These are phyloP conservation scores for Penicillium sp. DNA, from an alignment of 2,329 filamentous ascomycete species.

Conservation along the genomic window DNA sequence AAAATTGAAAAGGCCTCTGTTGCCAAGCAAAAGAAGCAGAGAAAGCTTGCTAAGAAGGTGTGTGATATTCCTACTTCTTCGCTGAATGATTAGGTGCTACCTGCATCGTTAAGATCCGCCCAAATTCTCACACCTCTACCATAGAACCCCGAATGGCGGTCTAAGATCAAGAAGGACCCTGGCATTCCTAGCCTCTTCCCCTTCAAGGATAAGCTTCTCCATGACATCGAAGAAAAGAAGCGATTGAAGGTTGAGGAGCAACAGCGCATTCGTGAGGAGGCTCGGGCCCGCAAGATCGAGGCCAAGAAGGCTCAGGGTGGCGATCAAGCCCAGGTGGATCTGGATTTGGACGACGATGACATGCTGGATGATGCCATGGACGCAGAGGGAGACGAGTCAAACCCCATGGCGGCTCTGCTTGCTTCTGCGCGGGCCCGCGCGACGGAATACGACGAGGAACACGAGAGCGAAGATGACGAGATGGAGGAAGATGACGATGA, in stretches of 20 bases:
- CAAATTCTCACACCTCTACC: constrained; percentile 16
- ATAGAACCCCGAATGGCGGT: constrained; percentile 91
- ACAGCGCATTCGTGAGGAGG: constrained; percentile 70
- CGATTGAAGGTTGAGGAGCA: constrained; percentile 80
- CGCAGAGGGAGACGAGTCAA: constrained; percentile 60
- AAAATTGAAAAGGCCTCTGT: constrained; percentile 93
- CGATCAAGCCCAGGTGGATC: constrained; percentile 27
- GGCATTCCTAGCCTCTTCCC: constrained; percentile 97
- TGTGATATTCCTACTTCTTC: too few species aligned
- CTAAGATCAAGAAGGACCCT: constrained; percentile 94
- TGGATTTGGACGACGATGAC: constrained; percentile 51
- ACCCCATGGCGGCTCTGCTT: constrained; percentile 55
- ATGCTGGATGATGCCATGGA: constrained; percentile 60
- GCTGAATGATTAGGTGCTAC: too few species aligned
- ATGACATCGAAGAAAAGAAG: constrained; percentile 90
- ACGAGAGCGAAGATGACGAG: constrained; percentile 56
- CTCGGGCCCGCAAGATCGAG: constrained; percentile 46
- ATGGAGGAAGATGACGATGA: constrained; percentile 59
- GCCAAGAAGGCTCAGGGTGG: constrained; percentile 41
- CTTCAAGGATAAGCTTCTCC: constrained; percentile 92
- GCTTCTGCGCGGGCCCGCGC: constrained; percentile 50
- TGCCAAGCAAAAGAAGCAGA: constrained; percentile 87
- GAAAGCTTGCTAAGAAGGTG: constrained; percentile 85
- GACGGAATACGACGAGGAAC: constrained; percentile 53
- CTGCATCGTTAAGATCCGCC: too few species aligned